Evolutionary conservation across 345 rosid genomes (phyloP).

Genomic region (Lepidium sativum): DNA sequence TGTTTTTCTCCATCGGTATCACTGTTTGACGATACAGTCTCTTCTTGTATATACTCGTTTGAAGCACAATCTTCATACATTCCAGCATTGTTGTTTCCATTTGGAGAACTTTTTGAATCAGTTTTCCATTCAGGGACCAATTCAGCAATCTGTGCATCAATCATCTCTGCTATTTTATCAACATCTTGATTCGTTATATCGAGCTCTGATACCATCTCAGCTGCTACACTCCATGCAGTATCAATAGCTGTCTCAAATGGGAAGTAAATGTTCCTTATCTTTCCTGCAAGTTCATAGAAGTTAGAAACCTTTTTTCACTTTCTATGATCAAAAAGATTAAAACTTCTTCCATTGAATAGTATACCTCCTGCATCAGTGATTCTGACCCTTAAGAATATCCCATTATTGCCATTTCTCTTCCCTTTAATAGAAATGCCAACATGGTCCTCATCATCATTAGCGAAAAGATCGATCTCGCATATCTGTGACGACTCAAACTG

Average conservation of each 20-base stretch:
- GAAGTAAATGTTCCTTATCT: conserved; percentile 78
- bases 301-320: neutral
- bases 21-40: conserved; percentile 36
- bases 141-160: conserved; percentile 60
- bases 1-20: conserved; percentile 26
- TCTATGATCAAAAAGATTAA: neutral
- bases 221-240: conserved; percentile 68
- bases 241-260: conserved; percentile 65
- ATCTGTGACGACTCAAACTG: conserved; percentile 31
- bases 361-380: conserved; percentile 84
- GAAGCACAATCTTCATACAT: conserved; percentile 43
- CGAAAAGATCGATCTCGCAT: conserved; percentile 53
- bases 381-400: conserved; percentile 73
- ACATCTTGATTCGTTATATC: conserved; percentile 77
- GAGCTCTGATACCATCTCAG: conserved; percentile 90
- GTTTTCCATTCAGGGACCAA: conserved; percentile 66
- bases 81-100: neutral
- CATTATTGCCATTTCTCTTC: conserved; percentile 56
- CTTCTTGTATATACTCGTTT: conserved; percentile 29
- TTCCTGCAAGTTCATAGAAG: conserved; percentile 34
- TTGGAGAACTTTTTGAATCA: conserved; percentile 23
- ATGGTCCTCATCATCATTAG: conserved; percentile 53
- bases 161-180: conserved; percentile 77
- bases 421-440: conserved; percentile 72
- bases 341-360: neutral